A percentile compares a stretch with the other conserved stretches of the same genome.
Conservation (phyloP, 2,329 filamentous ascomycete genomes). For the Raffaelea albimanens region DNA sequence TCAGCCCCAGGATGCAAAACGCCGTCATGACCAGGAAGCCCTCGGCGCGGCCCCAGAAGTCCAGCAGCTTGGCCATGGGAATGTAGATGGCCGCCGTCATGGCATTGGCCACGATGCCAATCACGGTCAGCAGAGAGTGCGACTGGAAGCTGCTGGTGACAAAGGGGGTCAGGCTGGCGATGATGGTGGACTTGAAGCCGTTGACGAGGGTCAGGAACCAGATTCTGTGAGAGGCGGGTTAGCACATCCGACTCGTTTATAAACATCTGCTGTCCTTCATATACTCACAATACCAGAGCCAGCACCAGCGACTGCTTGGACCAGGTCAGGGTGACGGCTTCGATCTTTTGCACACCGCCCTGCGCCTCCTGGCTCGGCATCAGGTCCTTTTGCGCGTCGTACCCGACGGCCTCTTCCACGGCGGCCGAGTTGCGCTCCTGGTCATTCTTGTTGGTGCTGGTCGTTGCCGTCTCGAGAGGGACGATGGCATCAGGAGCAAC, state of each 20-base stretch:
- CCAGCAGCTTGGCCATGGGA: conserved; percentile 36
- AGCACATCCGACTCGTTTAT: too few relatives aligned
- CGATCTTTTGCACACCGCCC: conserved; percentile 35
- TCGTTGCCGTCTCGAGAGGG: too few relatives aligned
- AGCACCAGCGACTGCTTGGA: conserved; percentile 26
- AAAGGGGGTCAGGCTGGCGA: conserved; percentile 32
- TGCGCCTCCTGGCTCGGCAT: conserved; percentile 20
- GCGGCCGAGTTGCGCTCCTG: too few relatives aligned
- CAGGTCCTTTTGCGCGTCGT: neutral
- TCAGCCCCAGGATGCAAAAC: conserved; percentile 37
- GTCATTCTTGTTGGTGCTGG: too few relatives aligned
- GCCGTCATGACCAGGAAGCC: conserved; percentile 30
- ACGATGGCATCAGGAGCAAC: too few relatives aligned
- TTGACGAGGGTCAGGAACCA: conserved; percentile 43
- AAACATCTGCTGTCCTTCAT: too few relatives aligned
- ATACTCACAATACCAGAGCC: conserved; percentile 33
- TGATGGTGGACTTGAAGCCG: conserved; percentile 34
- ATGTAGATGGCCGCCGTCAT: conserved; percentile 49
- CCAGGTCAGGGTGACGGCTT: conserved; percentile 37
- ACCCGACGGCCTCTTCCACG: neutral
- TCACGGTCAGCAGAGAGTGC: conserved; percentile 44
- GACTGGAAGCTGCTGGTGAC: conserved; percentile 39
- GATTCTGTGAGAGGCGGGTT: too few relatives aligned
- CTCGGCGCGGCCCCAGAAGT: conserved; percentile 36
- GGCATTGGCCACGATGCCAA: conserved; percentile 41